A percentile compares a stretch with the other conserved stretches of the same genome.
Conservation (phyloP, 495 filamentous ascomycete species). For the Neurospora sp. region DNA sequence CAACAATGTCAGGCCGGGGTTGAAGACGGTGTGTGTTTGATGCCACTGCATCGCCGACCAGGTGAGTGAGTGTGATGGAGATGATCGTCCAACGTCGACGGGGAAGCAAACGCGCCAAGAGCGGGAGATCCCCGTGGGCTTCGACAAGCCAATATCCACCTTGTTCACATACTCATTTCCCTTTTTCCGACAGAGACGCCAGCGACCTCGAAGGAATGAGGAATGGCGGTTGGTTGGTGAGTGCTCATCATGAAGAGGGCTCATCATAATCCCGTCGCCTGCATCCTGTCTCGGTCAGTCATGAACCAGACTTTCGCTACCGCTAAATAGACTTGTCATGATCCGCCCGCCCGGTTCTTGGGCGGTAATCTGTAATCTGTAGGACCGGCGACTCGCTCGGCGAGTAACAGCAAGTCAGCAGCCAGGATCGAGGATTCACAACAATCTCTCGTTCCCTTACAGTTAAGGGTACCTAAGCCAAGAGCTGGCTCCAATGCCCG, state of each 20-base stretch:
- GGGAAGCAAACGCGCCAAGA: neutral
- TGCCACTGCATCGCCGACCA: neutral
- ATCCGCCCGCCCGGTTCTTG: neutral
- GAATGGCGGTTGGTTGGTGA: neutral
- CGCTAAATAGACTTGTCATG: neutral
- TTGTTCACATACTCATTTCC: neutral
- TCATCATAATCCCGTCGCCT: neutral
- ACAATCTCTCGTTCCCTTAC: neutral
- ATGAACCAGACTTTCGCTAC: neutral
- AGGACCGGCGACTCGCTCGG: neutral
- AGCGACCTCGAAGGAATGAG: neutral
- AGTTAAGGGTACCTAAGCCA: neutral
- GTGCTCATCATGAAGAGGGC: neutral
- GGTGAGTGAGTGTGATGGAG: neutral
- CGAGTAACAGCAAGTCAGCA: neutral
- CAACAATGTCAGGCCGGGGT: too few relatives aligned
- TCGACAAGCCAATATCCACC: neutral
- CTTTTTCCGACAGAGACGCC: neutral
- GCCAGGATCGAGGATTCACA: neutral
- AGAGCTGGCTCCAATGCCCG: neutral
- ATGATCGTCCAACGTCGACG: neutral
- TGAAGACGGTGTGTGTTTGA: neutral
- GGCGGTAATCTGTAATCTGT: neutral
- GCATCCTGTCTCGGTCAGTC: neutral
- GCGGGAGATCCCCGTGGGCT: neutral